Percentiles rank a stretch among this genome's conserved stretches.
These are phyloP conservation scores for Cyclotella atomus DNA, from an alignment of 108 stramenopile species.

Conservation along the genomic window DNA sequence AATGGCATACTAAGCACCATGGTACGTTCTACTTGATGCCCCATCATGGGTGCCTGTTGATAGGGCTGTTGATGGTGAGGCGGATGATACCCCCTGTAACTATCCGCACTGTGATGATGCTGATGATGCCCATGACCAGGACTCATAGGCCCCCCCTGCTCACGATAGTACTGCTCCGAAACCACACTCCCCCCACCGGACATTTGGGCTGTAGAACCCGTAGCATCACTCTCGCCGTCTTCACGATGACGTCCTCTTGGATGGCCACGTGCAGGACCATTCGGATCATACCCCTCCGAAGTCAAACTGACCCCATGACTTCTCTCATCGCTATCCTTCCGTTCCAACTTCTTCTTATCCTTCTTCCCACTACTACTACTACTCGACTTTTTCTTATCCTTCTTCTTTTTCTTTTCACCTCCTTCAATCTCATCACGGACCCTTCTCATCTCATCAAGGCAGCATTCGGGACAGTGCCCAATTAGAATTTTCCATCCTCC, in stretches of 20 bases:
- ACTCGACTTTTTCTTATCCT: too few relatives aligned
- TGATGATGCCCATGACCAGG: neutral
- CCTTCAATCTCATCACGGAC: slow-evolving; percentile 41
- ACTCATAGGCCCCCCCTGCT: neutral
- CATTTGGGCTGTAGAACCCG: slow-evolving; percentile 13
- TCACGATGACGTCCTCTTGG: neutral
- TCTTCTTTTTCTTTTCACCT: slow-evolving; percentile 8
- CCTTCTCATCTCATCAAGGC: slow-evolving; percentile 38
- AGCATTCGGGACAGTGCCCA: slow-evolving; percentile 42
- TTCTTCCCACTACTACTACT: too few relatives aligned
- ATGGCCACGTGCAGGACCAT: neutral
- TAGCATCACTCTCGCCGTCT: slow-evolving; percentile 23
- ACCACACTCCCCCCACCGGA: slow-evolving; percentile 17
- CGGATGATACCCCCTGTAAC: neutral
- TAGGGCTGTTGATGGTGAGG: neutral
- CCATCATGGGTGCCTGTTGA: neutral
- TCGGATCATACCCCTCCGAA: neutral
- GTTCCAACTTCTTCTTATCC: neutral
- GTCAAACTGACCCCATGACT: neutral
- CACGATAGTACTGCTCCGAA: slow-evolving; percentile 21
- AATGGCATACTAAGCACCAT: slow-evolving; percentile 47
- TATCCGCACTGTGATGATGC: too few relatives aligned
- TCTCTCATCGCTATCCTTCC: neutral
- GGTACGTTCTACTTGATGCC: slow-evolving; percentile 16
- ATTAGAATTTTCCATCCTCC: slow-evolving; percentile 45